Base-by-base conservation (phyloP, 2,329 filamentous ascomycete species). In the Clathrospora elynae region DNA sequence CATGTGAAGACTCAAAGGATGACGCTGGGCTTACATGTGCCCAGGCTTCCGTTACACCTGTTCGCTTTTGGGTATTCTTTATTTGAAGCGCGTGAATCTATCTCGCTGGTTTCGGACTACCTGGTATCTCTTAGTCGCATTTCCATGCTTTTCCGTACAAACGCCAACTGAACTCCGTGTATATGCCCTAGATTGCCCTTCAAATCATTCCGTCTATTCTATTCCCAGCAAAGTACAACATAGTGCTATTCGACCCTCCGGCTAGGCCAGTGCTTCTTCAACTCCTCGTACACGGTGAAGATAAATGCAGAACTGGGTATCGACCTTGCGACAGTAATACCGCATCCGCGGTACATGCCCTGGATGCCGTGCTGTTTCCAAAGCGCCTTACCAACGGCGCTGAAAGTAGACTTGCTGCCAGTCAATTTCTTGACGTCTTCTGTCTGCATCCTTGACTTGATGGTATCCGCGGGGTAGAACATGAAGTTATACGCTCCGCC, bases 281-380 rank as follows among this genome's bases (percentile, higher is more conserved):
- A 71, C 10, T 85, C 87, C 72, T 97, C 93, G 67, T 91, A 97
- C 49, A 97, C 84, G 49, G 93, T 91, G 64, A 99, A 99, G 48
- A 99, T 99, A 64, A 97, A 90, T 6, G 93, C 93, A n/a, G 91
- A 96, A 70, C 91, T 96, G 2, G 93, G 93, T 20, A 90, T 91
- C 23, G 90, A 87, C 48, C 93, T 82, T 20, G 85, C 77, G 31
- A 93, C 90, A 0, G 93, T 99, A 55, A 99, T 93, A 20, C 93
- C 93, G 61, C 93, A 99, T 3, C 93, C 93, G 38, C 92, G 84
- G 68, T 99, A 99, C 68, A 97, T 76, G 2, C 90, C 92, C 52
- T 82, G 85, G 13, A 97, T 46, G 0, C 93, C 93, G 46, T 91
- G 84, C 60, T 90, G 82, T 48, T 78, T 80, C 87, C 90, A 99